Evolutionary conservation across 2,329 filamentous ascomycete genomes (phyloP), one percentile per base, ranked within the genome.

Genomic region (Teratosphaeria epicoccoides): DNA sequence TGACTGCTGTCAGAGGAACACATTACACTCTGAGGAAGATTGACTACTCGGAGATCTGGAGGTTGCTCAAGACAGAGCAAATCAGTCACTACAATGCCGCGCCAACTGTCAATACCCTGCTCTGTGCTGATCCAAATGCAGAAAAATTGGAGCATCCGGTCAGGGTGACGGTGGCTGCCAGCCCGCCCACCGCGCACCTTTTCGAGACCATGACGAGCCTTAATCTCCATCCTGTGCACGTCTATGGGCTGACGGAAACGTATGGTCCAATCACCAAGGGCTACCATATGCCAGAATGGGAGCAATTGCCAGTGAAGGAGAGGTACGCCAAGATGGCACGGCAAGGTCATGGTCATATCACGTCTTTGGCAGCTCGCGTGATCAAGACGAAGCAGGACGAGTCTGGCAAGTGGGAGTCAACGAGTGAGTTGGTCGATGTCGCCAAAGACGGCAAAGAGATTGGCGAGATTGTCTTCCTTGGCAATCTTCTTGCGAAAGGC

Each of bases 41-140:
- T 58, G 89, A 97, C 70, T 98, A 98, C 66, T 82, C 87, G 0
- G 76, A 91, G 53, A 95, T 98, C 54, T 98, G 93, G 93, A 79
- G 80, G 47, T 72, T 98, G 3, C 73, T 98, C 28, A 94, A 89
- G 63, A 80, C 88, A 49, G 87, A 97, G 69, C 76, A 80, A 6
- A 85, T 98, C 57, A 97, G 89, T 0, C 93, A 98, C 69, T 97
- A 94, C 73, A 95, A 91, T 64, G 91, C 91, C 0, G 93, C 91
- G 0, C 93, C 93, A 0, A 98, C 93, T 0, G 93, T 98, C 49
- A 97, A 97, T 68, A 98, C 91, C 0, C 73, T 97, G 0, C 80
- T 98, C 2, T 95, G 93, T 65, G 85, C 85, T 11, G 79, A 87
- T 2, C 77, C 83, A 40, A 84, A 89, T 67, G 91, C 93, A 2